Evolutionary conservation across 164 flowering plant species (phyloP).

Genomic region (Dillenia turbinata): DNA sequence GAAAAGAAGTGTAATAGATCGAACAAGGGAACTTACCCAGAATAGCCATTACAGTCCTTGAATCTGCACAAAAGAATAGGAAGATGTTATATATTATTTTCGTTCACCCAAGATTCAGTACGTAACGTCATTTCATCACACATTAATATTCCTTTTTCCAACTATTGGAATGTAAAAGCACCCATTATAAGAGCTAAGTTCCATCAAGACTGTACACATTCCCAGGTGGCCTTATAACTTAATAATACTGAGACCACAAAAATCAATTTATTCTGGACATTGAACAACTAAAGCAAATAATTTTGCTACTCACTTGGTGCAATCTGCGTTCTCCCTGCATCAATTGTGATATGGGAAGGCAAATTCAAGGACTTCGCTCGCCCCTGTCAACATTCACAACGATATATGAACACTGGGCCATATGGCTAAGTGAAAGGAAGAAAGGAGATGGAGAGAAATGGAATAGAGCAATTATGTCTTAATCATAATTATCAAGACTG

Average conservation of each 20-base stretch:
- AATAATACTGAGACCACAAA: too few species aligned
- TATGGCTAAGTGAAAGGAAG: not conserved
- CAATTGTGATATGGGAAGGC: conserved; percentile 90
- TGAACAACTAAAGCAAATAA: not conserved
- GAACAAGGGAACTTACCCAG: conserved; percentile 55
- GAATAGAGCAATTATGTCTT: not conserved
- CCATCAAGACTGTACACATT: too few species aligned
- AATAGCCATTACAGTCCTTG: conserved; percentile 97
- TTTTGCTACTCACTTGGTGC: conserved; percentile 74
- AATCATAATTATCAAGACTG: too few species aligned
- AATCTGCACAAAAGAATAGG: conserved; percentile 44
- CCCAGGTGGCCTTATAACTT: too few species aligned
- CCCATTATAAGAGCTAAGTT: too few species aligned
- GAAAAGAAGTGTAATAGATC: not conserved
- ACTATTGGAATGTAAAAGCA: too few species aligned
- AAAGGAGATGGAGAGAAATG: not conserved
- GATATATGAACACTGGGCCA: too few species aligned
- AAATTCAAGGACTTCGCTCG: conserved; percentile 76
- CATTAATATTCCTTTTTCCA: too few species aligned
- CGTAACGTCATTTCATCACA: too few species aligned
- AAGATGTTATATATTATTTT: not conserved
- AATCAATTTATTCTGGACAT: too few species aligned
- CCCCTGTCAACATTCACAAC: conserved; percentile 38
- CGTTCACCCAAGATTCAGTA: too few species aligned
- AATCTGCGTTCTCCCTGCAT: conserved; percentile 99